Percentiles rank a stretch among this genome's conserved stretches.
Conservation (phyloP, 306 rosid genomes). For the Ormosia emarginata region DNA sequence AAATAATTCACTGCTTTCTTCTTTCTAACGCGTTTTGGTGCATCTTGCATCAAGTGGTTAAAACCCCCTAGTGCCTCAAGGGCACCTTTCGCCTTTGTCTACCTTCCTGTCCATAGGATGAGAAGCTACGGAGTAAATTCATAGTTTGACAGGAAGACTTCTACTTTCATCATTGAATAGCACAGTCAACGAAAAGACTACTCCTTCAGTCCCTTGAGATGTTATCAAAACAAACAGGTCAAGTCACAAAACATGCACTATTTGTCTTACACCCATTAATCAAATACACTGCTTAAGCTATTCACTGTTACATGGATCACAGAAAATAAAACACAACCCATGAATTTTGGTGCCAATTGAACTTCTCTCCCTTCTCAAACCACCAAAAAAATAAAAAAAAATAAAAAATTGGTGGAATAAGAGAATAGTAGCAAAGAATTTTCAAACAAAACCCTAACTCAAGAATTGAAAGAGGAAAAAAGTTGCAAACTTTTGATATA, state of each 20-base stretch:
- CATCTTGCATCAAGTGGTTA: not conserved
- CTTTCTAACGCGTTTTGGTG: not conserved
- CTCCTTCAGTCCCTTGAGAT: not conserved
- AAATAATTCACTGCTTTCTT: not conserved
- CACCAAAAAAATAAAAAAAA: not conserved
- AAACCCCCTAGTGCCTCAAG: not conserved
- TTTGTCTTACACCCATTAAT: not conserved
- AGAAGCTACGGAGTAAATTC: conserved; percentile 1
- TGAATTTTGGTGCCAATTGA: not conserved
- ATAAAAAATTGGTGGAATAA: not conserved
- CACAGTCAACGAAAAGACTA: not conserved
- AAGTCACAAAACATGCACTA: not conserved
- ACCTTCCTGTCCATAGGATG: not conserved
- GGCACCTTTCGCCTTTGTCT: not conserved
- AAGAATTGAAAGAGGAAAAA: conserved; percentile 1
- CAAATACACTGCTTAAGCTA: not conserved
- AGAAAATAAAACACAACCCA: not conserved
- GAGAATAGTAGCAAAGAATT: not conserved
- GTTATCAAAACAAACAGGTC: not conserved
- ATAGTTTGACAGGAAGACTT: not conserved
- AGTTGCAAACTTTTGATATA: conserved; percentile 15
- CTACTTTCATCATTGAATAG: not conserved
- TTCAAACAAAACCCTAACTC: conserved; percentile 29
- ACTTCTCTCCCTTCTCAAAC: conserved; percentile 1
- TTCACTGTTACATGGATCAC: not conserved